These are phyloP conservation scores for Globisporangium irregulare DNA, from an alignment of 352 stramenopile species.

Conservation along the genomic window DNA sequence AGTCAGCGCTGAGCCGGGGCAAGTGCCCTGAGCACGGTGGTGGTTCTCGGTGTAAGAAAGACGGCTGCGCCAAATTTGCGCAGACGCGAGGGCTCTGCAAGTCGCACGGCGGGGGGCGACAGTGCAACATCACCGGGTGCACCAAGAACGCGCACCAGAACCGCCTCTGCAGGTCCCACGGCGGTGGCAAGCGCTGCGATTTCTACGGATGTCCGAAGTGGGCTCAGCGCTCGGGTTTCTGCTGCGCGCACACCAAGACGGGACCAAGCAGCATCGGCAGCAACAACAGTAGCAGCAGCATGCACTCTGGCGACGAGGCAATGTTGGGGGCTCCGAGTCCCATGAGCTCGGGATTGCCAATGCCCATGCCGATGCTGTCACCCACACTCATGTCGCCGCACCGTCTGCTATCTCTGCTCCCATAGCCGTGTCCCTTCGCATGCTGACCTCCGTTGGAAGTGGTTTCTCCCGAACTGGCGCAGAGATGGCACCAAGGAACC, in stretches of 20 bases:
- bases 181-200: conserved; percentile 79
- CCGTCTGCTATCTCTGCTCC: conserved; percentile 57
- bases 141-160: conserved; percentile 86
- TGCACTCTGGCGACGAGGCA: not conserved
- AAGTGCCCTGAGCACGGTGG: conserved; percentile 86
- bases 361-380: conserved; percentile 54
- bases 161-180: conserved; percentile 76
- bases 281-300: not conserved
- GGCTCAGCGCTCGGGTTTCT: conserved; percentile 82
- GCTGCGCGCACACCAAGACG: conserved; percentile 80
- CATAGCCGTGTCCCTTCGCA: conserved; percentile 17
- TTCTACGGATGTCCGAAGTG: conserved; percentile 79
- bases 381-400: conserved; percentile 62
- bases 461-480: not conserved
- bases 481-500: not conserved
- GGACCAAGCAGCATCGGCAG: conserved; percentile 21
- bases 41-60: conserved; percentile 79
- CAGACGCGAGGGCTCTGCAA: conserved; percentile 82
- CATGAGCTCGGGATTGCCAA: conserved; percentile 14
- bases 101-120: conserved; percentile 74
- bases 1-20: conserved; percentile 73
- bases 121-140: conserved; percentile 74
- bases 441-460: conserved; percentile 10
- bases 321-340: conserved; percentile 12
- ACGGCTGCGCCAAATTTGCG: conserved; percentile 83